Evolutionary conservation across 257 asterid species (phyloP).

Genomic region (Solanum peruvianum): DNA sequence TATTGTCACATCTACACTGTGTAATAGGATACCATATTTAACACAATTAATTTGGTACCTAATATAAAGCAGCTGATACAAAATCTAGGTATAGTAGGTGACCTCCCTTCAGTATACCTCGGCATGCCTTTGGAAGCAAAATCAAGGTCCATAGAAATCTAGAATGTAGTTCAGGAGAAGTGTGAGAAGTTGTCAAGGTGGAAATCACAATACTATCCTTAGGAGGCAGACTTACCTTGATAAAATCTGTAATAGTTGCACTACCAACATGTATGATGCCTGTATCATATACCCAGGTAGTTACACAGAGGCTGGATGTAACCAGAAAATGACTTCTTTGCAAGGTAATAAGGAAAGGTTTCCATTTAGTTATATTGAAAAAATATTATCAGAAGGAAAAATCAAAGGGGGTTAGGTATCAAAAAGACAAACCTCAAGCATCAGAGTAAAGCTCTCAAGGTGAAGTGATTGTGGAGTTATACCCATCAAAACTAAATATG

Average conservation of each 20-base stretch:
- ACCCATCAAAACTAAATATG: not conserved
- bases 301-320: not conserved
- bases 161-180: not conserved
- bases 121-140: not conserved
- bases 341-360: not conserved
- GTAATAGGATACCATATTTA: not conserved
- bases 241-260: not conserved
- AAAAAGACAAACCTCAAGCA: not conserved
- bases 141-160: not conserved
- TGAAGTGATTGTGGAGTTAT: not conserved
- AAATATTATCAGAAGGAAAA: not conserved
- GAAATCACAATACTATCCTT: not conserved
- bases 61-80: not conserved
- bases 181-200: not conserved
- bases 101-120: not conserved
- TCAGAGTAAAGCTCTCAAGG: not conserved
- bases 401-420: not conserved
- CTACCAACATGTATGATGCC: not conserved
- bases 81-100: not conserved
- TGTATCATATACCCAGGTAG: not conserved
- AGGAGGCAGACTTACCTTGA: not conserved
- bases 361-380: not conserved
- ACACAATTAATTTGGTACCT: not conserved
- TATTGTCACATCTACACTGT: not conserved
- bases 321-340: not conserved